Evolutionary conservation across 768 basidiomycete genomes (phyloP).

Genomic region (Hericium coralloides): DNA sequence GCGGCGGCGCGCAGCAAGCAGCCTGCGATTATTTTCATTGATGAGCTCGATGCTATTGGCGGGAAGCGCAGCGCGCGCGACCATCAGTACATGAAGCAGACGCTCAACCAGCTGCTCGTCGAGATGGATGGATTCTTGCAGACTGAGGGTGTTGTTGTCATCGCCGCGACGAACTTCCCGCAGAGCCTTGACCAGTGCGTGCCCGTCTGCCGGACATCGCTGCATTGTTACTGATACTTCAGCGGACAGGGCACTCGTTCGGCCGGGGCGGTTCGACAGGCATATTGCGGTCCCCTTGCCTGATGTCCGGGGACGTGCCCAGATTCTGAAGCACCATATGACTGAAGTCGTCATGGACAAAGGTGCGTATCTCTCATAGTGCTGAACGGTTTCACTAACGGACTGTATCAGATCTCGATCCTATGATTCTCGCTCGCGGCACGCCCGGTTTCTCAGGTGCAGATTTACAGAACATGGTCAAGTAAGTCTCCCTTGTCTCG

Average conservation of each 20-base stretch:
- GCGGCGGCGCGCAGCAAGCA: slow-evolving; percentile 89
- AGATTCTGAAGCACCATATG: slow-evolving; percentile 91
- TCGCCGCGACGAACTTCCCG: slow-evolving; percentile 97
- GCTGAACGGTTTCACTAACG: neutral
- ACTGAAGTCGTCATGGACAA: slow-evolving; percentile 56
- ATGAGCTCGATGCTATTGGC: slow-evolving; percentile 91
- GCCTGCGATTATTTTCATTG: slow-evolving; percentile 97
- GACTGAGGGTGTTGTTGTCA: slow-evolving; percentile 88
- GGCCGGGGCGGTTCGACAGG: slow-evolving; percentile 95
- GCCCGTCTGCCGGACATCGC: neutral
- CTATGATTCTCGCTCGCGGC: slow-evolving; percentile 83
- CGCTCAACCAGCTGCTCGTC: slow-evolving; percentile 91
- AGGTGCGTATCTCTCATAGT: slow-evolving; percentile 26
- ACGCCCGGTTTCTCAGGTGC: slow-evolving; percentile 97
- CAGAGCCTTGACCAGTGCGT: slow-evolving; percentile 84
- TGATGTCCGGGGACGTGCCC: slow-evolving; percentile 90
- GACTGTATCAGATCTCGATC: slow-evolving; percentile 57
- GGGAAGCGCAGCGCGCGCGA: slow-evolving; percentile 78
- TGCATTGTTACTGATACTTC: neutral
- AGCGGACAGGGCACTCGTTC: slow-evolving; percentile 71
- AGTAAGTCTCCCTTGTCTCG: slow-evolving; percentile 40
- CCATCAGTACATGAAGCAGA: slow-evolving; percentile 88
- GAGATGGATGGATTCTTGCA: slow-evolving; percentile 98
- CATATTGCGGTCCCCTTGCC: slow-evolving; percentile 88
- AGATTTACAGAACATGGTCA: slow-evolving; percentile 94